Percentiles rank a stretch among this genome's conserved stretches.
phyloP scores from a whole-genome alignment of 768 basidiomycete genomes.

The Mrakia blollopis region DNA sequence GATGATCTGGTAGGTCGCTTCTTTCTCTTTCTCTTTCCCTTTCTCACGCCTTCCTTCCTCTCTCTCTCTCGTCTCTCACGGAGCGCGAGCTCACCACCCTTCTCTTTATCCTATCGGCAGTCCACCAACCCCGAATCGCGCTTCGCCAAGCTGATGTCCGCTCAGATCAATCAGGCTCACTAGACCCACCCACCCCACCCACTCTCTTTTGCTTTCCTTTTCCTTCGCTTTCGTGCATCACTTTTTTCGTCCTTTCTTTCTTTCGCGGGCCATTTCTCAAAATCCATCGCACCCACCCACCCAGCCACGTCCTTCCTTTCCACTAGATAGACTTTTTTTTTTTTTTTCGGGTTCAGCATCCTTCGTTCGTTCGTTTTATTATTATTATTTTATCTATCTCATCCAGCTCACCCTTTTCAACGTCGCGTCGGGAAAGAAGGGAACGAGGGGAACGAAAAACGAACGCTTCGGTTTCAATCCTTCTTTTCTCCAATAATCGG shows the following conservation, averaged over 20 bases:
- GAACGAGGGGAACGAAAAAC: not conserved
- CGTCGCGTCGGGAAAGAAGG: too few relatives aligned
- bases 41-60: not conserved
- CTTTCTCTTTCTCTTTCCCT: not conserved
- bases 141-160: slow-evolving; percentile 28
- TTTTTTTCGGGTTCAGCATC: too few relatives aligned
- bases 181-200: not conserved
- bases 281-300: too few relatives aligned
- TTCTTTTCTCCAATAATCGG: too few relatives aligned
- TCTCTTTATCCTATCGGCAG: not conserved
- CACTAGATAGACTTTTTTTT: too few relatives aligned
- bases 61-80: not conserved
- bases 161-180: slow-evolving; percentile 14
- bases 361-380: too few relatives aligned
- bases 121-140: slow-evolving; percentile 20
- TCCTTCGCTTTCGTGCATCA: not conserved
- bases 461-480: not conserved
- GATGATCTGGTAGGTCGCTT: slow-evolving; percentile 22
- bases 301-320: not conserved
- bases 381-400: too few relatives aligned
- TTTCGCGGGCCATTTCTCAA: too few relatives aligned
- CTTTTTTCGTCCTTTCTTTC: not conserved
- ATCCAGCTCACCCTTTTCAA: too few relatives aligned
- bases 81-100: not conserved
- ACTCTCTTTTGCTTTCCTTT: not conserved